phyloP scores from a whole-genome alignment of 1,284 basidiomycete genomes.

The Kwoniella shivajii region DNA sequence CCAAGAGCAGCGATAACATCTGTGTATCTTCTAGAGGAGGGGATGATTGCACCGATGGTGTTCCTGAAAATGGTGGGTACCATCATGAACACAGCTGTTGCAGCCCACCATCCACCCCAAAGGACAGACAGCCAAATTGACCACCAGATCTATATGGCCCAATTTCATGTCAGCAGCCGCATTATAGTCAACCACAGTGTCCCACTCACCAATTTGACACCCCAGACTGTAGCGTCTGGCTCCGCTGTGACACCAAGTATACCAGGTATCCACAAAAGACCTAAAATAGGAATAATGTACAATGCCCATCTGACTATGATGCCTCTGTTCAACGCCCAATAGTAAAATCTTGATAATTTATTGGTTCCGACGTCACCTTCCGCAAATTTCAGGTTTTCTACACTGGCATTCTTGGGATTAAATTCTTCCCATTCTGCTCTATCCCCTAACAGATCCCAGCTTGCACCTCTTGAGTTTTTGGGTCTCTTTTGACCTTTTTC shows the following conservation, averaged over 20 bases:
- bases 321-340: conserved; percentile 73
- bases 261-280: conserved; percentile 69
- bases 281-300: conserved; percentile 74
- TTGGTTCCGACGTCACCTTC: conserved; percentile 54
- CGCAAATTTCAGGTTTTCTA: conserved; percentile 50
- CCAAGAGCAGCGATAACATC: conserved; percentile 72
- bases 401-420: conserved; percentile 46
- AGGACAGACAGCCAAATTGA: conserved; percentile 78
- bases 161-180: conserved; percentile 45
- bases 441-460: conserved; percentile 44
- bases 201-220: conserved; percentile 55
- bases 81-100: conserved; percentile 67
- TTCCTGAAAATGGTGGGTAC: conserved; percentile 63
- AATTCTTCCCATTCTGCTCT: conserved; percentile 52
- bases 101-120: conserved; percentile 85
- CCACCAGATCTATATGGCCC: conserved; percentile 80
- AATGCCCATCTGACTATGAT: conserved; percentile 78
- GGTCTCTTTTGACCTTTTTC: conserved; percentile 27
- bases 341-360: conserved; percentile 59
- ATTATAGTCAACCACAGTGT: neutral
- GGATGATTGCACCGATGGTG: conserved; percentile 72
- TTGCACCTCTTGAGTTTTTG: conserved; percentile 20
- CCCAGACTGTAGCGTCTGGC: conserved; percentile 59
- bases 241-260: conserved; percentile 70
- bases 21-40: conserved; percentile 69